Evolutionary conservation across 78 protist species (phyloP), one percentile per base, ranked within the genome.

Genomic region (Dictyostelium firmibasis): DNA sequence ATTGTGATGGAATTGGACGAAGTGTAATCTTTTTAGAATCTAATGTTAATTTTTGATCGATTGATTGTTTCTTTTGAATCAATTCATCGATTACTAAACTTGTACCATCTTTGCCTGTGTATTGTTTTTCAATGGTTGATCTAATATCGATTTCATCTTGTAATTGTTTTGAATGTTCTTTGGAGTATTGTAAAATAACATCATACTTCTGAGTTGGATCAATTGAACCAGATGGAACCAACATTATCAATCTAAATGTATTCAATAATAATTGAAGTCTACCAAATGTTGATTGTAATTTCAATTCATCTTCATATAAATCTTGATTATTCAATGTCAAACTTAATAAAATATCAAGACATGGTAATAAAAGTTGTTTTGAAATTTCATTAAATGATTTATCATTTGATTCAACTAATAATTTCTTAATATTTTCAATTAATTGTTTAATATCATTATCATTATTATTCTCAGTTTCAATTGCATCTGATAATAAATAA

Each of bases 191-290:
- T 29, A 83, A 64, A 4, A 57, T 31, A 7, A 92, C 87, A n/a
- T 44, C 27, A 35, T 83, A 92, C 35, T 92, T 92, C 11, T 64
- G 86, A 23, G 96, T 92, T 62, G 96, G 96, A 50, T 92, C 96
- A 33, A 92, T 85, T 79, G 96, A 67, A 47, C 81, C 47, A 1
- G 83, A 29, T 41, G 96, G 96, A 27, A 92, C n/a, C 0, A 50
- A 83, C 88, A 69, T 47, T 1, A 77, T 38, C 4, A 92, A 50
- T 67, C 94, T 83, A 84, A 89, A 89, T 18, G 81, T 60, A 23
- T 78, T 27, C 1, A 89, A 29, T 29, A 89, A 77, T 18, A 89
- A 47, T 13, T 33, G 20, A 16, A 89, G 82, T 60, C 82, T 60
- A 70, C 94, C 94, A 38, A 89, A 60, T 10, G 47, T 44, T 33